Conservation (phyloP, 208 protist species). For the Leishmania amazonensis region DNA sequence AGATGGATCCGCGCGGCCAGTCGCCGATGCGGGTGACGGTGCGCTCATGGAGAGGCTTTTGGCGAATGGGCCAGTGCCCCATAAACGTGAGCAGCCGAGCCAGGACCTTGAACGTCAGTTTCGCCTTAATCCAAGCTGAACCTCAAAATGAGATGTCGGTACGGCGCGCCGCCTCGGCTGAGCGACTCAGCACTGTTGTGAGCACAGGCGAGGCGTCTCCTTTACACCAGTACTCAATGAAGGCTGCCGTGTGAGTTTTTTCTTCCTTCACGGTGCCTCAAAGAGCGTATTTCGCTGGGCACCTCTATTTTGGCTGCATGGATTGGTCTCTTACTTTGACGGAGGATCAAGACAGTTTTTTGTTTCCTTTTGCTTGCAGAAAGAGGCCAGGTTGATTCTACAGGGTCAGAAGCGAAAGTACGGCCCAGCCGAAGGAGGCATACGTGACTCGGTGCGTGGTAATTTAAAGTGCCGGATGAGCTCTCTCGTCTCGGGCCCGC, state of each 20-base stretch:
- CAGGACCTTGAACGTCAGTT: slow-evolving; percentile 26
- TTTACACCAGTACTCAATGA: neutral
- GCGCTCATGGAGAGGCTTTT: slow-evolving; percentile 53
- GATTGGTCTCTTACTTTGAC: neutral
- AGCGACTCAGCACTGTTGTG: slow-evolving; percentile 11
- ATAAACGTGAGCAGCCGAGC: slow-evolving; percentile 24
- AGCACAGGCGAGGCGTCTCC: neutral
- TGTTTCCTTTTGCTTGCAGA: neutral
- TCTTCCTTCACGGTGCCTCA: neutral
- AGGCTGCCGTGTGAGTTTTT: neutral
- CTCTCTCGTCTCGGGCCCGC: neutral
- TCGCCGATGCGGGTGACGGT: slow-evolving; percentile 57
- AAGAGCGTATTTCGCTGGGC: neutral
- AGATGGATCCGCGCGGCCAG: slow-evolving; percentile 54
- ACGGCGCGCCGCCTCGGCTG: slow-evolving; percentile 6
- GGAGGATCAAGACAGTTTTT: neutral
- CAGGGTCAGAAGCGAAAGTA: neutral
- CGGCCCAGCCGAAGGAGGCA: neutral
- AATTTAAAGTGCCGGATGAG: neutral
- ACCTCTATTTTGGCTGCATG: neutral
- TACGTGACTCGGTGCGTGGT: neutral
- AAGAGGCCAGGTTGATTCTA: neutral
- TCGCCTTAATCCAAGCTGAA: slow-evolving; percentile 16
- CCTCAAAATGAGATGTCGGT: slow-evolving; percentile 11
- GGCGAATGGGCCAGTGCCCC: slow-evolving; percentile 36